A percentile compares a stretch with the other conserved stretches of the same genome.
Conservation (phyloP, 225 moss, liverwort and hornwort species). For the Pseudoscleropodium purum region DNA sequence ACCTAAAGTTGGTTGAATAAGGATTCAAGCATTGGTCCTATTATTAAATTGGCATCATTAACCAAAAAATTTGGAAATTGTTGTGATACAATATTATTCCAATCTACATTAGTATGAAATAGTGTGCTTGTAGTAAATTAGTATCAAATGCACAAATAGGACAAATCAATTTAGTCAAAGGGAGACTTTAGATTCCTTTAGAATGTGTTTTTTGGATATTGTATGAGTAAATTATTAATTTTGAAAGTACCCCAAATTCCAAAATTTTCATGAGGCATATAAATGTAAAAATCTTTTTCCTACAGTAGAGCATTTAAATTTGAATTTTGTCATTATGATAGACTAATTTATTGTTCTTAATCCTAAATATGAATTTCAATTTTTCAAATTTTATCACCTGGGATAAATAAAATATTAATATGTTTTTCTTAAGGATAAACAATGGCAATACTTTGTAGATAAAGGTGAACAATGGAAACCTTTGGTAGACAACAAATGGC, state of each 20-base stretch:
- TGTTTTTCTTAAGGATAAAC: neutral
- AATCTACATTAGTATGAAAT: neutral
- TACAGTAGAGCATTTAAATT: accelerated
- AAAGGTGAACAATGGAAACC: neutral
- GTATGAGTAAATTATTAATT: neutral
- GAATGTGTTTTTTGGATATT: neutral
- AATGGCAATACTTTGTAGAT: accelerated
- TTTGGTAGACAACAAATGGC: accelerated
- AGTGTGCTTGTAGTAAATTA: neutral
- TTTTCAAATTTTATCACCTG: neutral
- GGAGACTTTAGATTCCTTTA: neutral
- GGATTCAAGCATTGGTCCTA: neutral
- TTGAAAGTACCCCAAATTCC: neutral
- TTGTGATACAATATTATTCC: neutral
- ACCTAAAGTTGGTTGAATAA: neutral
- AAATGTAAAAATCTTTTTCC: accelerated
- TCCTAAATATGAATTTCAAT: accelerated
- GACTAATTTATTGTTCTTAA: neutral
- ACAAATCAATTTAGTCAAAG: neutral
- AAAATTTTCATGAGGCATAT: neutral
- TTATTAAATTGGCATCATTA: too few relatives aligned
- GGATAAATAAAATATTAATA: neutral
- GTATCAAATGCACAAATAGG: accelerated
- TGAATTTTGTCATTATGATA: neutral
- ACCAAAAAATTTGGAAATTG: neutral